Base-by-base conservation (phyloP, 2,329 filamentous ascomycete species). In the Phialemonium atrogriseum region DNA sequence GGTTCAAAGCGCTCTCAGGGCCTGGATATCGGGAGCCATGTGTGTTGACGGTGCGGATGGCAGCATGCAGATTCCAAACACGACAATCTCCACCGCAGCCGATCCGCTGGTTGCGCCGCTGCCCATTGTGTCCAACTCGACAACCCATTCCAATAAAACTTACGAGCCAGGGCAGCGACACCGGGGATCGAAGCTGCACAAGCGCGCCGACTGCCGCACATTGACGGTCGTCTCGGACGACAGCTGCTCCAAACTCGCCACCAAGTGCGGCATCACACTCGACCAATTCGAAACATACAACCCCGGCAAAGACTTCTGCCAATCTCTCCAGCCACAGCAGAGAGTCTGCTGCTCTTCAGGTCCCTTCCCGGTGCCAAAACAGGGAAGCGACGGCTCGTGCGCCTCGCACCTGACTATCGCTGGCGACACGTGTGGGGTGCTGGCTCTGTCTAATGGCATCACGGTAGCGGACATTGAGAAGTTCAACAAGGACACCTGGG, bases 291-390 rank as follows among this genome's bases (percentile, higher is more conserved):
- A 37, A 1, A 43, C 44, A 28, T 49, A 48, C 32, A 51, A 56
- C 37, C 35, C 43, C 5, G 22, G 11, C 17, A 13, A 33, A 1
- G 33, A 35, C 13, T 44, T 59, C 1, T 64, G 59, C 32, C 41
- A 46, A 3, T 50, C 39, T 0, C 46, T 69, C 1, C 32, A 33
- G 5, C 42, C 46, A 0, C 49, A 48, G 14, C 49, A 60, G 40
- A 47, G 42, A 22, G 52, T 60, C 1, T 64, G 59, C 43, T 63
- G 59, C 34, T 51, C 49, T 5, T 19, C 44, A 1, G 60, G 60
- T 3, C 58, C 59, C 0, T 49, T 56, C 30, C 33, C 49, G 17
- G 40, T 33, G 1, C 60, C 60, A 1, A 43, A 57, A 41, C 52
- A 53, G 2, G 38, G 44, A 19, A 30, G 41, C 3, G 52, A 64